A percentile compares a stretch with the other conserved stretches of the same genome.
phyloP scores from a whole-genome alignment of 176 grass and related monocot genomes.

The Oryza rufipogon region DNA sequence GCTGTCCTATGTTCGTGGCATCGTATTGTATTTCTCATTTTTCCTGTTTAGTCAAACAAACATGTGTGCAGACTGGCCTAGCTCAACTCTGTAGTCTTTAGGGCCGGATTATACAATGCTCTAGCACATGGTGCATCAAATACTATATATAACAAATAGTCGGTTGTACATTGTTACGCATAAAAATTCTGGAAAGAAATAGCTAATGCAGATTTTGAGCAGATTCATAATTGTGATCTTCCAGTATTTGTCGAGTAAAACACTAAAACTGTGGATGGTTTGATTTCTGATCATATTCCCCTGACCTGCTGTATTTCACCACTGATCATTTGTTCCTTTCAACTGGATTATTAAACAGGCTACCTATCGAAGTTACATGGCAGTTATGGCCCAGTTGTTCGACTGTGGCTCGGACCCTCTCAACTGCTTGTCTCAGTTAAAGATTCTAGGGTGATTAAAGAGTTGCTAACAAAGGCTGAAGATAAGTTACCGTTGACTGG shows the following conservation, averaged over 20 bases:
- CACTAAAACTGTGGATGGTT: background rate
- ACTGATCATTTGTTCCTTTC: slow-evolving; percentile 7
- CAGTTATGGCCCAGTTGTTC: slow-evolving; percentile 84
- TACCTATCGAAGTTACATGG: slow-evolving; percentile 78
- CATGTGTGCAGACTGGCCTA: slow-evolving; percentile 30
- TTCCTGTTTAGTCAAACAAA: slow-evolving; percentile 19
- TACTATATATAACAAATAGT: background rate
- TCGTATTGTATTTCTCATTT: background rate
- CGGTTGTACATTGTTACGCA: background rate
- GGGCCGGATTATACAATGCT: slow-evolving; percentile 1
- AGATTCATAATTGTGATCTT: background rate
- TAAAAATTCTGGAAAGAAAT: background rate
- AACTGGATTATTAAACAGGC: slow-evolving; percentile 46
- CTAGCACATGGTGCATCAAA: slow-evolving; percentile 6
- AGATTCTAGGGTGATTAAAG: slow-evolving; percentile 71
- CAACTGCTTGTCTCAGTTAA: slow-evolving; percentile 92
- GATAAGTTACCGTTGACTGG: slow-evolving; percentile 86
- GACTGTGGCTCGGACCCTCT: slow-evolving; percentile 83
- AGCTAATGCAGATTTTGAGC: slow-evolving; percentile 8
- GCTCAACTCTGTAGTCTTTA: slow-evolving; percentile 25
- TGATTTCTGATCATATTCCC: slow-evolving; percentile 27
- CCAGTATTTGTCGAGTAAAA: background rate
- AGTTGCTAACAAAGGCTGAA: slow-evolving; percentile 78
- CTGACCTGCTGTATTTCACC: slow-evolving; percentile 14
- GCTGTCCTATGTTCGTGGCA: background rate